These are phyloP conservation scores for Colletotrichum acutatum DNA, from an alignment of 2,329 filamentous ascomycete species.

Conservation along the genomic window DNA sequence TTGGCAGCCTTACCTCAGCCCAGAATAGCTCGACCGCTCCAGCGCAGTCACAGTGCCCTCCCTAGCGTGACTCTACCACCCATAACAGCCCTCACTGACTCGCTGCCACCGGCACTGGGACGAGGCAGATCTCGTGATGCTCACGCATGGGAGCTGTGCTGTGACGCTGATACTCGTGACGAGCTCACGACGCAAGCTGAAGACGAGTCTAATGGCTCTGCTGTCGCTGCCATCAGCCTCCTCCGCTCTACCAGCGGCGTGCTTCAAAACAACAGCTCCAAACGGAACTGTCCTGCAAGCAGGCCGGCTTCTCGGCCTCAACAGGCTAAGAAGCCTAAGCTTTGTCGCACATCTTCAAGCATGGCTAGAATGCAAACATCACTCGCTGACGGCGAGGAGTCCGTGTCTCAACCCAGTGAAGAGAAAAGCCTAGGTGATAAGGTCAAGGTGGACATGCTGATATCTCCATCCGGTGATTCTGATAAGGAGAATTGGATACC, in stretches of 20 bases:
- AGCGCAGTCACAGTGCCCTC: conserved; percentile 78
- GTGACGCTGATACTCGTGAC: conserved; percentile 81
- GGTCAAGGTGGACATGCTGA: conserved; percentile 52
- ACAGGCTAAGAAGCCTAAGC: conserved; percentile 70
- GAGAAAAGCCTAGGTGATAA: conserved; percentile 41
- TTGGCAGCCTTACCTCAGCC: conserved; percentile 59
- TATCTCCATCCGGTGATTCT: conserved; percentile 68
- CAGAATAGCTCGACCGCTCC: conserved; percentile 57
- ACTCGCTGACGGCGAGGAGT: conserved; percentile 2
- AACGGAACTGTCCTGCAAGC: conserved; percentile 67
- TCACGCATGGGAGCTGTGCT: conserved; percentile 91
- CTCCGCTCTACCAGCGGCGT: conserved; percentile 74
- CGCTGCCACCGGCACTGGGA: conserved; percentile 65
- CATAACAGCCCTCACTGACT: conserved; percentile 62
- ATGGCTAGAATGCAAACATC: conserved; percentile 67
- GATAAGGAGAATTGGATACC: conserved; percentile 95
- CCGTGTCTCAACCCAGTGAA: neutral
- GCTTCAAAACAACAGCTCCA: conserved; percentile 67
- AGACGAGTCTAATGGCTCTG: conserved; percentile 82
- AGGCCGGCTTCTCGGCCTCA: conserved; percentile 41
- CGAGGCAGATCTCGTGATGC: conserved; percentile 87
- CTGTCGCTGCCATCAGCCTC: conserved; percentile 83
- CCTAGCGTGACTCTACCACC: conserved; percentile 67
- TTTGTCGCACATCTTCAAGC: conserved; percentile 71
- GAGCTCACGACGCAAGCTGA: conserved; percentile 85